Percentiles rank a stretch among this genome's conserved stretches.
phyloP scores from a whole-genome alignment of 352 stramenopile genomes.

The Pythium oligandrum region DNA sequence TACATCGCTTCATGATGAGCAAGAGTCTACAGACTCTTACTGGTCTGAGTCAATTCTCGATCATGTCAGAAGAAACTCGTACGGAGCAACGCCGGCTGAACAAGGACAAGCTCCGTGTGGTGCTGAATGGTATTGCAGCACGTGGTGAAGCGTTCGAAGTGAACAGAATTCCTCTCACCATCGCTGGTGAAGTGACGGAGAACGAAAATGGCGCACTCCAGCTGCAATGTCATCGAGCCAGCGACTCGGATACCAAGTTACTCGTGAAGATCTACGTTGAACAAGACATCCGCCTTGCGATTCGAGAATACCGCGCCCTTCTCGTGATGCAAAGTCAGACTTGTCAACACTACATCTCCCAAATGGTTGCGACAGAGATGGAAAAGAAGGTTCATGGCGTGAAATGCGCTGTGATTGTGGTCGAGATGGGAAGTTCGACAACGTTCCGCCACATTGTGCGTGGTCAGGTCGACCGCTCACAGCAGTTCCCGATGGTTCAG shows the following conservation, averaged over 20 bases:
- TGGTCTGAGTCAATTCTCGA: constrained; percentile 16
- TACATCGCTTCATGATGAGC: constrained; percentile 20
- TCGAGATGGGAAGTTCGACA: constrained; percentile 33
- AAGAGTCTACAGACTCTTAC: constrained; percentile 24
- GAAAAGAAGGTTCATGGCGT: constrained; percentile 21
- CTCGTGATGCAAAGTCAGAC: constrained; percentile 28
- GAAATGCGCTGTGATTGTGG: constrained; percentile 43
- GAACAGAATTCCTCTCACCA: constrained; percentile 23
- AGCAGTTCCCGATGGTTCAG: constrained; percentile 24
- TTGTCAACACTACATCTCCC: constrained; percentile 26
- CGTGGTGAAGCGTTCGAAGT: constrained; percentile 21
- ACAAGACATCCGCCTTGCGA: constrained; percentile 41
- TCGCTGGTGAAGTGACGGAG: constrained; percentile 24
- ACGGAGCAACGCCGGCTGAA: constrained; percentile 4
- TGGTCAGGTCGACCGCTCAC: constrained; percentile 24
- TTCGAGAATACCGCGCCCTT: constrained; percentile 49
- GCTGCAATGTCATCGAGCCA: constrained; percentile 20
- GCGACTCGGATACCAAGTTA: constrained; percentile 8
- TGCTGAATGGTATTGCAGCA: constrained; percentile 8
- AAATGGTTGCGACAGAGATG: constrained; percentile 24
- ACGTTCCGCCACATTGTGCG: constrained; percentile 34
- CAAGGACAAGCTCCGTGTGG: constrained; percentile 11
- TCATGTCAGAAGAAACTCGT: constrained; percentile 7
- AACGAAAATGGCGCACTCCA: constrained; percentile 34
- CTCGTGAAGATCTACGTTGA: constrained; percentile 59